Percentiles rank a stretch among this genome's conserved stretches.
These are phyloP conservation scores for Teratosphaeria viscida DNA, from an alignment of 2,329 filamentous ascomycete genomes.

Conservation along the genomic window DNA sequence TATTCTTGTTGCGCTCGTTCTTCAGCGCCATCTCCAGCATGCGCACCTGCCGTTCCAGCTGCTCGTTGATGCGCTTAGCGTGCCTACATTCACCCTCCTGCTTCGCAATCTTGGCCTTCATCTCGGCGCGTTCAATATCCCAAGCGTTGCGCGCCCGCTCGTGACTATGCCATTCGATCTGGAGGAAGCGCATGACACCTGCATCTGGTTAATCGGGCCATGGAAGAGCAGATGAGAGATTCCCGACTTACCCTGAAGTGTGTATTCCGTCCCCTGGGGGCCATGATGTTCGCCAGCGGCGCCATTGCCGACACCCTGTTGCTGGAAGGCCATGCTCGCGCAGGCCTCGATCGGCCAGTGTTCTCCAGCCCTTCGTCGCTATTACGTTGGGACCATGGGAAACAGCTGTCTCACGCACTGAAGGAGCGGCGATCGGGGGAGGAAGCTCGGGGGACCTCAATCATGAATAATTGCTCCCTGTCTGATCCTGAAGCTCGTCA, in stretches of 20 bases:
- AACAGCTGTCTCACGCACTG: not conserved
- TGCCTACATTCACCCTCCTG: constrained; percentile 83
- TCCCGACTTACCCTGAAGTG: constrained; percentile 50
- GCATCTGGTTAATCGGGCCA: not conserved
- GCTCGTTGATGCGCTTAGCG: constrained; percentile 78
- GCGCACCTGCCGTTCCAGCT: constrained; percentile 77
- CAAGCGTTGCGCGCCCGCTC: constrained; percentile 95
- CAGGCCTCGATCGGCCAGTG: not conserved
- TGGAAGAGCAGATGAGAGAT: not conserved
- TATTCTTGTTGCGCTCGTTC: constrained; percentile 62
- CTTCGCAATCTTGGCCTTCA: constrained; percentile 93
- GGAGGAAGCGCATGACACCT: constrained; percentile 98
- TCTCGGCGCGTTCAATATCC: constrained; percentile 98
- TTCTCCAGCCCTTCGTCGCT: not conserved
- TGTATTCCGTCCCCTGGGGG: constrained; percentile 58
- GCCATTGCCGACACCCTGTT: constrained; percentile 49
- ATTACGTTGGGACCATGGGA: not conserved
- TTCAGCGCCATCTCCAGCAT: constrained; percentile 83
- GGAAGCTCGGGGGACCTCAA: not conserved
- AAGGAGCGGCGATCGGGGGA: not conserved
- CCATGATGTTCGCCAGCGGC: constrained; percentile 38
- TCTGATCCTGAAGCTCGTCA: not conserved
- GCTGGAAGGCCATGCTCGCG: constrained; percentile 54
- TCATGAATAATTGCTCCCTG: not conserved
- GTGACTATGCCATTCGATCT: constrained; percentile 98